Evolutionary conservation across 495 filamentous ascomycete genomes (phyloP).

Genomic region (Trypethelium eluteriae): DNA sequence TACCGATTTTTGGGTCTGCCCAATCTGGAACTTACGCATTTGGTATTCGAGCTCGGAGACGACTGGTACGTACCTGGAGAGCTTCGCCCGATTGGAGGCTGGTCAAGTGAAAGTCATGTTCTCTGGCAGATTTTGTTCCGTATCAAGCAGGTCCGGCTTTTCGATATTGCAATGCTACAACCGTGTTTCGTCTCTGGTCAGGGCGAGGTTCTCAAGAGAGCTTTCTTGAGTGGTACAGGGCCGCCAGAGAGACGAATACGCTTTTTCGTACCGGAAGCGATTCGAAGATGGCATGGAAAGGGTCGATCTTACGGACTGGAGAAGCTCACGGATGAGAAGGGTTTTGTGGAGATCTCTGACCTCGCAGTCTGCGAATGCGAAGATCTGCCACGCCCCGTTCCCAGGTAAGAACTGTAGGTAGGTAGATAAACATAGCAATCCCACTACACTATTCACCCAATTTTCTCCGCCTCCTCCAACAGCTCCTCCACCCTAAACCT

Average conservation of each 20-base stretch:
- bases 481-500: slow-evolving; percentile 75
- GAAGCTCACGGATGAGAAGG: too few species aligned
- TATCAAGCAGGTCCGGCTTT: neutral
- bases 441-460: slow-evolving; percentile 28
- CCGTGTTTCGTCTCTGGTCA: neutral
- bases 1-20: too few species aligned
- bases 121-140: too few species aligned
- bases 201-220: neutral
- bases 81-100: too few species aligned
- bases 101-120: too few species aligned
- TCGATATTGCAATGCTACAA: neutral
- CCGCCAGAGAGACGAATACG: neutral
- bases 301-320: neutral
- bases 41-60: neutral
- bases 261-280: neutral
- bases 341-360: neutral
- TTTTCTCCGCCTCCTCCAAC: slow-evolving; percentile 77
- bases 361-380: neutral
- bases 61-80: too few species aligned
- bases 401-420: too few species aligned
- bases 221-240: neutral
- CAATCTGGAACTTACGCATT: neutral
- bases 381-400: too few species aligned
- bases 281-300: neutral
- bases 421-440: too few species aligned